phyloP scores from a whole-genome alignment of 148 eudicot species.

The Vaccinium darrowii region DNA sequence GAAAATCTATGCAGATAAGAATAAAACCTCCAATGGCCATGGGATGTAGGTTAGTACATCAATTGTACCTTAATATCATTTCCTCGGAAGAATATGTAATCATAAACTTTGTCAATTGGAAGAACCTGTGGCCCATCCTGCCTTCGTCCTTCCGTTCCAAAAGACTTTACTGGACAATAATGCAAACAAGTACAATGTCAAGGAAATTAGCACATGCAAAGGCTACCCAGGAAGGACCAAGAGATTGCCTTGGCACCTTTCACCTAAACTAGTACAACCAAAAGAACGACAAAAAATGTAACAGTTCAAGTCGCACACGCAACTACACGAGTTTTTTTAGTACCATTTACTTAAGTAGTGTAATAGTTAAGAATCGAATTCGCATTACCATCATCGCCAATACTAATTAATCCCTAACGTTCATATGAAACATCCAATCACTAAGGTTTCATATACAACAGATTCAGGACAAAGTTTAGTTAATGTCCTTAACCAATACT shows the following conservation, averaged over 20 bases:
- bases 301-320: background rate
- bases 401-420: no score
- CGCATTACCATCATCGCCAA: no score
- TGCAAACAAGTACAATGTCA: slow-evolving; percentile 2
- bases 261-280: background rate
- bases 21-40: background rate
- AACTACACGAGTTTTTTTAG: background rate
- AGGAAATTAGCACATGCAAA: background rate
- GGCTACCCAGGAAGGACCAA: background rate
- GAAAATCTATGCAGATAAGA: background rate
- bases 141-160: slow-evolving; percentile 68
- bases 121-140: slow-evolving; percentile 56
- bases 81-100: slow-evolving; percentile 62
- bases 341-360: background rate
- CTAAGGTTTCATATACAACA: no score
- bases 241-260: background rate
- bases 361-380: background rate
- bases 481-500: no score
- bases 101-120: slow-evolving; percentile 53
- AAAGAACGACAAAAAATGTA: background rate
- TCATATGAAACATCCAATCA: no score
- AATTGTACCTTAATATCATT: slow-evolving; percentile 59
- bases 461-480: no score
- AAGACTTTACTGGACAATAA: slow-evolving; percentile 48
- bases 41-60: background rate